Base-by-base conservation (phyloP, 2,329 filamentous ascomycete species). In the Sporothrix humicola region DNA sequence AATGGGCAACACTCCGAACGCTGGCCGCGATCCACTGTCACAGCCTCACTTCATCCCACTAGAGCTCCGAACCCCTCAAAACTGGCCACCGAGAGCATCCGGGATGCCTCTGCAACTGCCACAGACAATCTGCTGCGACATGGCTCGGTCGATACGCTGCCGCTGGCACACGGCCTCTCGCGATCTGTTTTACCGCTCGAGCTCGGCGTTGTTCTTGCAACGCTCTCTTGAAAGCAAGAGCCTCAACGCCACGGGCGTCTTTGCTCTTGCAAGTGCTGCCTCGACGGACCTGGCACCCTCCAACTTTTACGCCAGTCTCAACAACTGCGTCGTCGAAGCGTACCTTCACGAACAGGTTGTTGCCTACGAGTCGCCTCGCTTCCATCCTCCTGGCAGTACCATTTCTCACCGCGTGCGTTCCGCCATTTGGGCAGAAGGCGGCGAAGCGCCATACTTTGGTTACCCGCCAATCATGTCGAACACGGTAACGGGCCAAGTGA, bases 251-350 rank as follows among this genome's bases (percentile, higher is more conserved):
- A 54, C 76, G 4, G 71, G 82, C 9, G 79, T 88, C 26, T 86
- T 86, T 79, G 84, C 84, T 9, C 80, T 89, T 0, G 83, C 84
- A 10, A 85, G 85, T 66, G 80, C 85, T 0, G 84, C 84, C 66
- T 79, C 84, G 0, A 85, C 84, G 0, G 85, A 87, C 71, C 66
- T 83, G 5, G 85, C 85, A 0, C 82, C 75, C 13, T 54, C 83
- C 3, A 84, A 82, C 8, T 82, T 89, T 59, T 88, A 87, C 78
- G 82, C 84, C 13, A 87, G 87, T 2, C 79, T 88, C 12, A 82
- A 84, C 4, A 85, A 85, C 10, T 82, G 82, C 6, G 79, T 88
- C 1, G 79, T 85, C 7, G 85, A 88, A 75, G 81, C 84, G 13
- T 79, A 74, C 23, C 77, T 84, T 17, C 65, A 13, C 20, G 73